phyloP scores from a whole-genome alignment of 257 asterid genomes.

The Linderniella brevidens region DNA sequence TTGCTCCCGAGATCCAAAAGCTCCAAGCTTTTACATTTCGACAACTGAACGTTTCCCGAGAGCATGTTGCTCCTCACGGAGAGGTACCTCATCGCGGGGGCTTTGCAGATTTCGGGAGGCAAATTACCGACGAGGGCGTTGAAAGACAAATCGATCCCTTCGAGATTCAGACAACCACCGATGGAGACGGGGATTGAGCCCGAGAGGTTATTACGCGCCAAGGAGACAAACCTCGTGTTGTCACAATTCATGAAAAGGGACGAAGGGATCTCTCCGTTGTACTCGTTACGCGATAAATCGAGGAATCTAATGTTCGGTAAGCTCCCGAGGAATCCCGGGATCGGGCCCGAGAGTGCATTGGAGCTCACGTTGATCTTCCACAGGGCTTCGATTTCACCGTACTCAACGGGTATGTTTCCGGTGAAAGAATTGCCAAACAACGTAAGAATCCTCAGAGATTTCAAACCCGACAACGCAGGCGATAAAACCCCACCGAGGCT shows the following conservation, averaged over 20 bases:
- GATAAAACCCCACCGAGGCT: constrained; percentile 62
- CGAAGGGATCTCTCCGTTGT: constrained; percentile 52
- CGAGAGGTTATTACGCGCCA: constrained; percentile 58
- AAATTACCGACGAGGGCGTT: constrained; percentile 46
- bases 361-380: constrained; percentile 90
- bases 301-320: constrained; percentile 67
- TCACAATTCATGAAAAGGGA: constrained; percentile 57
- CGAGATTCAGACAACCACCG: constrained; percentile 52
- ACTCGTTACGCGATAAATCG: constrained; percentile 71
- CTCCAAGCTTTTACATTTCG: constrained; percentile 41
- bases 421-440: constrained; percentile 64
- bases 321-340: constrained; percentile 79
- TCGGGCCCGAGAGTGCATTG: constrained; percentile 70
- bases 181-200: constrained; percentile 60
- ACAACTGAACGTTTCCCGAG: constrained; percentile 50
- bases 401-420: constrained; percentile 62
- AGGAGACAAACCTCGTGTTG: constrained; percentile 49
- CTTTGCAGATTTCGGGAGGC: constrained; percentile 47
- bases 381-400: constrained; percentile 44
- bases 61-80: constrained; percentile 68
- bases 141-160: constrained; percentile 84
- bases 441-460: constrained; percentile 48
- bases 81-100: constrained; percentile 39
- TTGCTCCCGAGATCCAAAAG: constrained; percentile 86
- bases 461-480: constrained; percentile 55